These are phyloP conservation scores for Phytopythium sindhum DNA, from an alignment of 352 stramenopile species.

Conservation along the genomic window DNA sequence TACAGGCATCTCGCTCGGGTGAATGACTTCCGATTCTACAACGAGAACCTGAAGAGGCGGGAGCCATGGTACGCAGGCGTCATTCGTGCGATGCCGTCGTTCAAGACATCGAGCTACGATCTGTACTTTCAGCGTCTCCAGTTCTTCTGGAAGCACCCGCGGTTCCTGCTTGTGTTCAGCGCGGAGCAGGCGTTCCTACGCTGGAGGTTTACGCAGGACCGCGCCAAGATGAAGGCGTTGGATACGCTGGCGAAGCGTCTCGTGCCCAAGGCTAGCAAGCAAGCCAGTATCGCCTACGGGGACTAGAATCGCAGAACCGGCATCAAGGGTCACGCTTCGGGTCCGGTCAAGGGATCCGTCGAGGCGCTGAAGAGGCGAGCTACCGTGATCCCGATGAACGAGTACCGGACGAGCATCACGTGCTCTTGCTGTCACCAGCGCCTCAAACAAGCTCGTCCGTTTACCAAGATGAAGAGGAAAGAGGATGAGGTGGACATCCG, in stretches of 20 bases:
- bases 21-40: too few relatives aligned
- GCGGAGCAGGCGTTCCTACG: neutral
- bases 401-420: slow-evolving; percentile 9
- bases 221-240: neutral
- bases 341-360: slow-evolving; percentile 7
- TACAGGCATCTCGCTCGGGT: too few relatives aligned
- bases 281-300: neutral
- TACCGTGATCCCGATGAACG: slow-evolving; percentile 8
- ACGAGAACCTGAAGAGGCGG: too few relatives aligned
- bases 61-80: too few relatives aligned
- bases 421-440: slow-evolving; percentile 6
- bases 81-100: slow-evolving; percentile 8
- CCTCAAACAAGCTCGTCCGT: neutral
- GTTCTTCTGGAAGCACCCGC: slow-evolving; percentile 7
- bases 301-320: slow-evolving; percentile 4
- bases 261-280: neutral
- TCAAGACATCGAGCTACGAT: slow-evolving; percentile 8
- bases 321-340: slow-evolving; percentile 6
- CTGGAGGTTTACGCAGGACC: neutral
- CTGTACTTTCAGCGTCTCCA: slow-evolving; percentile 2
- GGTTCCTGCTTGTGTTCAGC: slow-evolving; percentile 2
- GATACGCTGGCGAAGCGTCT: too few relatives aligned
- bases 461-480: too few relatives aligned
- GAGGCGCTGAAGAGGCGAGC: slow-evolving; percentile 9
- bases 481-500: too few relatives aligned